Percentiles rank a stretch among this genome's conserved stretches.
These are phyloP conservation scores for Zymoseptoria ardabiliae DNA, from an alignment of 2,329 filamentous ascomycete species.

Conservation along the genomic window DNA sequence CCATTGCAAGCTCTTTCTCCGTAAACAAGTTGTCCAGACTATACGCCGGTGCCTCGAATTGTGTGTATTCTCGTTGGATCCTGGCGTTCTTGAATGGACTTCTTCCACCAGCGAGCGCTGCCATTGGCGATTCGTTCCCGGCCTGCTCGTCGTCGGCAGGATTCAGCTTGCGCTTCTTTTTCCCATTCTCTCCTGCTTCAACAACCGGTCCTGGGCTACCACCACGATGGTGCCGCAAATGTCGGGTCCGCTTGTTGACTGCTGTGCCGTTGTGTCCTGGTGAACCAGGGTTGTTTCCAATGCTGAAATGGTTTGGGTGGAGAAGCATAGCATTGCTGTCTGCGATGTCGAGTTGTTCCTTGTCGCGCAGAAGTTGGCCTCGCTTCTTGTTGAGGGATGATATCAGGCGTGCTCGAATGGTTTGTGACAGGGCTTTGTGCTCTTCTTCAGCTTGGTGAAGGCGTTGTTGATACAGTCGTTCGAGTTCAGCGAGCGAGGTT, in stretches of 20 bases:
- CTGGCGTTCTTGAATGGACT: conserved; percentile 48
- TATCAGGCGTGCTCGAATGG: conserved; percentile 55
- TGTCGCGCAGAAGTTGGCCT: conserved; percentile 53
- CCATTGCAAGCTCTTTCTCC: conserved; percentile 57
- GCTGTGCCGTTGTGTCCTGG: conserved; percentile 48
- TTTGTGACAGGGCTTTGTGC: conserved; percentile 51
- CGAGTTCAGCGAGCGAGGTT: conserved; percentile 48
- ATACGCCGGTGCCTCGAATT: conserved; percentile 53
- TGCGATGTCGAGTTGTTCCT: conserved; percentile 59
- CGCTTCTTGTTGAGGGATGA: conserved; percentile 52
- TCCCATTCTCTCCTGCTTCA: conserved; percentile 39
- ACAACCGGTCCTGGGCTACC: conserved; percentile 19
- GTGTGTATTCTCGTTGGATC: conserved; percentile 44
- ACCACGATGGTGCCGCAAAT: conserved; percentile 49
- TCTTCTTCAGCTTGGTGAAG: conserved; percentile 57
- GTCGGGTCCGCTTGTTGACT: conserved; percentile 53
- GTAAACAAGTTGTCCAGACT: conserved; percentile 59
- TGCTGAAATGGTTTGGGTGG: conserved; percentile 59
- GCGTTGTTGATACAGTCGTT: conserved; percentile 51
- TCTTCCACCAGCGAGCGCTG: conserved; percentile 42
- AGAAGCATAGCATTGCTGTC: conserved; percentile 59
- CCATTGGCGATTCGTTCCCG: conserved; percentile 51
- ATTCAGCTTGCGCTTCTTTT: conserved; percentile 52
- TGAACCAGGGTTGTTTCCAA: conserved; percentile 53
- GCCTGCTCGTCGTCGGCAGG: conserved; percentile 47